Percentiles rank a stretch among this genome's conserved stretches.
phyloP scores from a whole-genome alignment of 2,329 filamentous ascomycete genomes.

The Metarhizium sp. region DNA sequence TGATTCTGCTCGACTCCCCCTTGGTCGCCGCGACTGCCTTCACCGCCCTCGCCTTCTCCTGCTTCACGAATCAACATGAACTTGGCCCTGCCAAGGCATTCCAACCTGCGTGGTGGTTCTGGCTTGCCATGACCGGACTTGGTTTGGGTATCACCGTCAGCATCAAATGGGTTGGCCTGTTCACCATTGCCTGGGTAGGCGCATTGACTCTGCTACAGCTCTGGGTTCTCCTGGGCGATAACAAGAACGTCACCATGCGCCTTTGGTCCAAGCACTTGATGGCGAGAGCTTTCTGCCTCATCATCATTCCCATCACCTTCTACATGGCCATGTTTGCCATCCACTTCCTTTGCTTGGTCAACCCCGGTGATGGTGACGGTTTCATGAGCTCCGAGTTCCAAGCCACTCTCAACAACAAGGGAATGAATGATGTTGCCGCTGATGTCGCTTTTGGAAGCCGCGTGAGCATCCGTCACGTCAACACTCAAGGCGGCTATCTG shows the following conservation, averaged over 20 bases:
- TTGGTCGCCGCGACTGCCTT: slow-evolving; percentile 88
- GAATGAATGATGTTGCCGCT: slow-evolving; percentile 88
- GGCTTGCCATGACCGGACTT: slow-evolving; percentile 79
- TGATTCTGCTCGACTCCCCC: slow-evolving; percentile 94
- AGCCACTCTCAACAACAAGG: slow-evolving; percentile 90
- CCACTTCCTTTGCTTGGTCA: slow-evolving; percentile 86
- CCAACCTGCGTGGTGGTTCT: slow-evolving; percentile 92
- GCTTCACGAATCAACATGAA: slow-evolving; percentile 95
- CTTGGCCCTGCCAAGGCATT: slow-evolving; percentile 85
- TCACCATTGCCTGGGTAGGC: slow-evolving; percentile 98
- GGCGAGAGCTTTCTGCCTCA: slow-evolving; percentile 81
- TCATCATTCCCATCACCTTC: slow-evolving; percentile 79
- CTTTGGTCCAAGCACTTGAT: slow-evolving; percentile 91
- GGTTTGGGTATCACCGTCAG: slow-evolving; percentile 84
- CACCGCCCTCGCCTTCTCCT: slow-evolving; percentile 81
- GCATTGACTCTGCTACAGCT: slow-evolving; percentile 83
- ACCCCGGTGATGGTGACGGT: slow-evolving; percentile 93
- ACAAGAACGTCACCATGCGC: slow-evolving; percentile 73
- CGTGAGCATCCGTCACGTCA: slow-evolving; percentile 81
- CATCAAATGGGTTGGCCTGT: slow-evolving; percentile 98
- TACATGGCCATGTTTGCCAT: slow-evolving; percentile 97
- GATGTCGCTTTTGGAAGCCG: slow-evolving; percentile 86
- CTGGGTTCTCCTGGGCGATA: slow-evolving; percentile 89
- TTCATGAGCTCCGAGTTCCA: slow-evolving; percentile 99
- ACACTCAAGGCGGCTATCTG: slow-evolving; percentile 95